These are phyloP conservation scores for Speleostelium caveatum DNA, from an alignment of 78 protist genomes.

Conservation along the genomic window DNA sequence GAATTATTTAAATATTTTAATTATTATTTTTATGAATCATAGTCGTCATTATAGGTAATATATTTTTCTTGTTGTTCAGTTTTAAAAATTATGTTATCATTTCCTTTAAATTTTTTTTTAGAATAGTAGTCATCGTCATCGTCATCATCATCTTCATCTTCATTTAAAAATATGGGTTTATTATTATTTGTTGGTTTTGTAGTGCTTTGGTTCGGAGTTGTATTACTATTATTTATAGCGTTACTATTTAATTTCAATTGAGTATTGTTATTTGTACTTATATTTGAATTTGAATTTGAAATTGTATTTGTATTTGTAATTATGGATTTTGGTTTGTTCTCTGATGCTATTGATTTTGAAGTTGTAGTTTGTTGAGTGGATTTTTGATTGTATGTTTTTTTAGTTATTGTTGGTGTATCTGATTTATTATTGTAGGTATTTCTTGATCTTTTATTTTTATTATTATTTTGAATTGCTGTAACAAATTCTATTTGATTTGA, in stretches of 20 bases:
- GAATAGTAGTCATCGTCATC: slow-evolving; percentile 9
- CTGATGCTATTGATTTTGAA: not conserved
- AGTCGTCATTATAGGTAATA: no score
- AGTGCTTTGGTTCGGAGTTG: not conserved
- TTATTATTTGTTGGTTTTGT: slow-evolving; percentile 21
- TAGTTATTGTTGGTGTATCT: not conserved
- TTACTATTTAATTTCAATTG: not conserved
- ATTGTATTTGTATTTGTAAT: not conserved
- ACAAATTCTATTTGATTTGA: no score
- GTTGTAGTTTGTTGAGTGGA: not conserved
- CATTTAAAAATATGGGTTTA: slow-evolving; percentile 11
- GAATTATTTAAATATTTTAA: no score
- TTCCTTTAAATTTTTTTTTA: no score
- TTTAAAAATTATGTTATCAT: no score
- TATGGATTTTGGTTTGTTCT: not conserved
- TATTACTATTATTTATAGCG: not conserved
- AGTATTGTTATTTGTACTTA: not conserved
- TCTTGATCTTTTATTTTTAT: not conserved
- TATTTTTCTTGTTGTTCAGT: no score
- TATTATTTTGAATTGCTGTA: not conserved
- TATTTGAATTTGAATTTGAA: not conserved
- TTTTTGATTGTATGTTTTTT: not conserved
- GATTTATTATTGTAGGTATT: not conserved
- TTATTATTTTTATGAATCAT: no score
- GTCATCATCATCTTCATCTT: slow-evolving; percentile 22